phyloP scores from a whole-genome alignment of 2,329 filamentous ascomycete species.

The Calycina marina region DNA sequence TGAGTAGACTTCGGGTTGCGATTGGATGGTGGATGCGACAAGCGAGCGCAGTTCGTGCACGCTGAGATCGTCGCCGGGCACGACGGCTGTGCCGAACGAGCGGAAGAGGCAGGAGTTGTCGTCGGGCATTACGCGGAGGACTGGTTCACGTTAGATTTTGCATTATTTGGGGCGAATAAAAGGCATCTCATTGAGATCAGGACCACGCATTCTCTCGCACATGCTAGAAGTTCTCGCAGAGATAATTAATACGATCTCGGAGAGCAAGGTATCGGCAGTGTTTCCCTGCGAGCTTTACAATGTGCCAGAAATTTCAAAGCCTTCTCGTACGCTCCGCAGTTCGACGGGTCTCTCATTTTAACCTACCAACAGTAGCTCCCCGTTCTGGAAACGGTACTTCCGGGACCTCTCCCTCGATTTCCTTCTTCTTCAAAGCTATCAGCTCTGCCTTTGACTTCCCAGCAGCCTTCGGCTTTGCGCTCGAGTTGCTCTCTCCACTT shows the following conservation, averaged over 20 bases:
- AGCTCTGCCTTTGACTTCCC: slow-evolving; percentile 4
- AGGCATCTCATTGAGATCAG: too few species aligned
- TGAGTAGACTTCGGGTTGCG: slow-evolving; percentile 56
- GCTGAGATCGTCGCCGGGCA: slow-evolving; percentile 41
- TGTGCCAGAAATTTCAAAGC: too few species aligned
- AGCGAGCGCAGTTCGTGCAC: slow-evolving; percentile 63
- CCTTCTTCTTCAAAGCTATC: slow-evolving; percentile 17
- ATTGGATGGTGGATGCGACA: slow-evolving; percentile 65
- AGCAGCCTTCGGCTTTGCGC: slow-evolving; percentile 1
- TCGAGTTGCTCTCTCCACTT: slow-evolving; percentile 4
- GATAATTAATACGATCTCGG: too few species aligned
- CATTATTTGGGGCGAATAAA: too few species aligned
- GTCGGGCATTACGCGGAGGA: slow-evolving; percentile 89
- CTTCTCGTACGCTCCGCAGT: too few species aligned
- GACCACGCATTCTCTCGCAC: too few species aligned
- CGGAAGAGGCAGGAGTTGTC: slow-evolving; percentile 94
- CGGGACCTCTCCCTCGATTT: slow-evolving; percentile 21
- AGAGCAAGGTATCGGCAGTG: too few species aligned
- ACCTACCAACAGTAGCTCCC: slow-evolving; percentile 35
- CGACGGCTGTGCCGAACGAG: slow-evolving; percentile 69
- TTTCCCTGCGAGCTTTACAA: too few species aligned
- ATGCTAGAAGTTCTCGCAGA: too few species aligned
- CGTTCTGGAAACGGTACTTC: slow-evolving; percentile 30
- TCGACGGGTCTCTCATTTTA: slow-evolving; percentile 14
- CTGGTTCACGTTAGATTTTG: slow-evolving; percentile 27